These are phyloP conservation scores for Cladosporium sp. DNA, from an alignment of 2,329 filamentous ascomycete genomes.

Conservation along the genomic window DNA sequence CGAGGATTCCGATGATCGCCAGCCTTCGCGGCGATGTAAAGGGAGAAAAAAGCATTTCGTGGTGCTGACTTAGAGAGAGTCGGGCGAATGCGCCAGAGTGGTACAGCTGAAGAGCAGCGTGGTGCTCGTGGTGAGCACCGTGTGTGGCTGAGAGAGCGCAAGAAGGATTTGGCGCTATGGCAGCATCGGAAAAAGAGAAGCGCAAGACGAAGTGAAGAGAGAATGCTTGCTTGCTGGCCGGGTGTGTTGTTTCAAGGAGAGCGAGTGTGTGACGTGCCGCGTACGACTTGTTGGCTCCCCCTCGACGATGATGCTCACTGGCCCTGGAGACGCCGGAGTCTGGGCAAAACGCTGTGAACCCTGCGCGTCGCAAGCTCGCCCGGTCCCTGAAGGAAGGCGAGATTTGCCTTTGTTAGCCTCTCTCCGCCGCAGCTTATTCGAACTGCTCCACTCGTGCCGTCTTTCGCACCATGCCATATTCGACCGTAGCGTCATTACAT, in stretches of 20 bases:
- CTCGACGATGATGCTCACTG: not conserved
- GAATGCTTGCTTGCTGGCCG: not conserved
- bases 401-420: not conserved
- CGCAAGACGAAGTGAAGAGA: not conserved
- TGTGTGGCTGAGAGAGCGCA: not conserved
- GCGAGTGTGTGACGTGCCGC: not conserved
- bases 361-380: not conserved
- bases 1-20: constrained; percentile 32
- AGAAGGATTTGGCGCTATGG: not conserved
- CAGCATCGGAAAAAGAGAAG: not conserved
- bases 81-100: too few relatives aligned
- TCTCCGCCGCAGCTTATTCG: not conserved
- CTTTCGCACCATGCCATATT: constrained; percentile 1
- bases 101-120: not conserved
- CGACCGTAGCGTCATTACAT: not conserved
- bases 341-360: not conserved
- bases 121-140: not conserved
- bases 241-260: not conserved
- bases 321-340: not conserved
- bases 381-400: not conserved
- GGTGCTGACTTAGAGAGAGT: too few relatives aligned
- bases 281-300: not conserved
- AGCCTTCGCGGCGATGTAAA: constrained; percentile 36
- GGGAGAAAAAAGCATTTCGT: constrained; percentile 22
- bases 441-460: not conserved